A percentile compares a stretch with the other conserved stretches of the same genome.
Conservation (phyloP, 306 rosid genomes). For the Calophaca sinica region DNA sequence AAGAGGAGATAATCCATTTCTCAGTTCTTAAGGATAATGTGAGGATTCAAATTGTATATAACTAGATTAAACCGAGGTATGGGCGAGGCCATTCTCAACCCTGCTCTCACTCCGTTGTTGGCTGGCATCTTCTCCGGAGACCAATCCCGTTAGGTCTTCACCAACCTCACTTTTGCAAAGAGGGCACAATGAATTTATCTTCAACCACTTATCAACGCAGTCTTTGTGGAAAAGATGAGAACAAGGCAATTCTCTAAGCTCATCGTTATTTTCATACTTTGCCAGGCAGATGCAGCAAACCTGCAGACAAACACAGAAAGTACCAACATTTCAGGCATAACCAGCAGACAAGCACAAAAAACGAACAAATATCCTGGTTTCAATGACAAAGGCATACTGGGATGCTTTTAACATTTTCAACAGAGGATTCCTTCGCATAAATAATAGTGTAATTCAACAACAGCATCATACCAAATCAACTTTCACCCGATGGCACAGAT, state of each 20-base stretch:
- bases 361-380: background rate
- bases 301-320: slow-evolving; percentile 56
- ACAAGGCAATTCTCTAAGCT: slow-evolving; percentile 88
- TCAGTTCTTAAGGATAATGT: slow-evolving; percentile 37
- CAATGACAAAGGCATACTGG: slow-evolving; percentile 19
- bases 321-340: slow-evolving; percentile 30
- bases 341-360: slow-evolving; percentile 21
- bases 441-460: slow-evolving; percentile 26
- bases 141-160: slow-evolving; percentile 54
- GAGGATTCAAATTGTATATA: slow-evolving; percentile 35
- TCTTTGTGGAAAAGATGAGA: slow-evolving; percentile 96
- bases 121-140: slow-evolving; percentile 54
- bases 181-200: slow-evolving; percentile 89
- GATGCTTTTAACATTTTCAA: slow-evolving; percentile 26
- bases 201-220: slow-evolving; percentile 94
- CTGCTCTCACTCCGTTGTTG: slow-evolving; percentile 56
- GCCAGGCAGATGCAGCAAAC: slow-evolving; percentile 96
- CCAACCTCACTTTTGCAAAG: slow-evolving; percentile 91
- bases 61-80: slow-evolving; percentile 41
- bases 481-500: slow-evolving; percentile 4
- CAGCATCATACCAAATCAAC: slow-evolving; percentile 24
- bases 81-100: slow-evolving; percentile 46
- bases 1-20: slow-evolving; percentile 40
- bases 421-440: background rate
- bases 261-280: slow-evolving; percentile 84